Conservation (phyloP, 2,329 filamentous ascomycete genomes). For the Canariomyces notabilis region DNA sequence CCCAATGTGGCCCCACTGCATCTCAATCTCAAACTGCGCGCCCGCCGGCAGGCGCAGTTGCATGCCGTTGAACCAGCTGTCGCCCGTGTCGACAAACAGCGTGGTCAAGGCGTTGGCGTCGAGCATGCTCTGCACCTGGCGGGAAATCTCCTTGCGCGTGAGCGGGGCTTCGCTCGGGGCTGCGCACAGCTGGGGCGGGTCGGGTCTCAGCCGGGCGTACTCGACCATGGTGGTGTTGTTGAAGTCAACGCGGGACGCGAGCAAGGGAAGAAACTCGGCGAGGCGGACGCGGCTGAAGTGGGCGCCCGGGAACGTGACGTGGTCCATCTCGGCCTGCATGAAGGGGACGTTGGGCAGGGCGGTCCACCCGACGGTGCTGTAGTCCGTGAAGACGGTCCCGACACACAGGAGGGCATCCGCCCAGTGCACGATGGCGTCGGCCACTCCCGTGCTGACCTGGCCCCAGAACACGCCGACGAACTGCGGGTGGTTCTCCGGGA, state of each 20-base stretch:
- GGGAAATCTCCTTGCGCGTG: constrained; percentile 26
- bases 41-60: constrained; percentile 24
- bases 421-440: constrained; percentile 27
- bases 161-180: constrained; percentile 12
- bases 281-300: constrained; percentile 28
- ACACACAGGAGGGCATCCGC: constrained; percentile 27
- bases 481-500: constrained; percentile 27
- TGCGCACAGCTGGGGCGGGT: constrained; percentile 11
- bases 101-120: constrained; percentile 19
- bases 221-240: constrained; percentile 27
- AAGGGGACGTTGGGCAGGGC: constrained; percentile 26
- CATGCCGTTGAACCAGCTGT: constrained; percentile 30
- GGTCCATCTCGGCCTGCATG: constrained; percentile 27
- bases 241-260: constrained; percentile 20
- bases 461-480: constrained; percentile 28
- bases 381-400: constrained; percentile 27
- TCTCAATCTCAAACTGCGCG: constrained; percentile 29
- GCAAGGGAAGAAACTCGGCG: constrained; percentile 24
- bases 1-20: constrained; percentile 30
- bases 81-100: constrained; percentile 27
- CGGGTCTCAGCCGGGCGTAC: constrained; percentile 25
- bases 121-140: constrained; percentile 25
- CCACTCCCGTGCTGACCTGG: constrained; percentile 25
- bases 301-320: constrained; percentile 25
- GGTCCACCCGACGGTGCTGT: constrained; percentile 29